Evolutionary conservation across 768 basidiomycete species (phyloP).

Genomic region (Pisolithus albus): DNA sequence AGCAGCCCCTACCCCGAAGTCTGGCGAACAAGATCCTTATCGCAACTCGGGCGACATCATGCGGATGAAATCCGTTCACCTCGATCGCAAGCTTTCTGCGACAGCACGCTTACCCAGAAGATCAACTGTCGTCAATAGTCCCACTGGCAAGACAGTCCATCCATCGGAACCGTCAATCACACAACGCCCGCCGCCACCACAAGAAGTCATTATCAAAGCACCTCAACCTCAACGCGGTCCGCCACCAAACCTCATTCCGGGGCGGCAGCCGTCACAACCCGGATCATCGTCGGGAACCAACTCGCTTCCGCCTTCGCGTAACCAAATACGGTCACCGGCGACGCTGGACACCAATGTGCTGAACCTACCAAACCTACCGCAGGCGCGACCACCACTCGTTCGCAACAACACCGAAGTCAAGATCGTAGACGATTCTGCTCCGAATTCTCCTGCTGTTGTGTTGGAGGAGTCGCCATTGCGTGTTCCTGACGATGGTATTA

Average conservation of each 20-base stretch:
- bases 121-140: constrained; percentile 93
- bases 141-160: constrained; percentile 80
- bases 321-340: constrained; percentile 36
- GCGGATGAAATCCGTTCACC: constrained; percentile 88
- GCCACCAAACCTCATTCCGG: constrained; percentile 31
- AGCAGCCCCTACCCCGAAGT: constrained; percentile 28
- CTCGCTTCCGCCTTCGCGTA: constrained; percentile 30
- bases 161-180: constrained; percentile 50
- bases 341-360: constrained; percentile 31
- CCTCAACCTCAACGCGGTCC: constrained; percentile 37
- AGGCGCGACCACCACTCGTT: constrained; percentile 60
- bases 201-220: constrained; percentile 31
- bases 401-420: constrained; percentile 81
- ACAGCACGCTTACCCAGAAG: constrained; percentile 89
- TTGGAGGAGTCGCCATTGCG: constrained; percentile 34
- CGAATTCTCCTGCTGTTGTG: constrained; percentile 60
- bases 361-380: constrained; percentile 39
- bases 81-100: constrained; percentile 92
- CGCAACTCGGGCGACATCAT: constrained; percentile 87
- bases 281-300: constrained; percentile 12
- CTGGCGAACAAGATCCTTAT: constrained; percentile 63
- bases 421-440: constrained; percentile 78
- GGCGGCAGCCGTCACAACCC: constrained; percentile 30
- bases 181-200: constrained; percentile 34
- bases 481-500: constrained; percentile 73